Evolutionary conservation across 2,329 filamentous ascomycete genomes (phyloP).

Genomic region (Peltaster fructicola): DNA sequence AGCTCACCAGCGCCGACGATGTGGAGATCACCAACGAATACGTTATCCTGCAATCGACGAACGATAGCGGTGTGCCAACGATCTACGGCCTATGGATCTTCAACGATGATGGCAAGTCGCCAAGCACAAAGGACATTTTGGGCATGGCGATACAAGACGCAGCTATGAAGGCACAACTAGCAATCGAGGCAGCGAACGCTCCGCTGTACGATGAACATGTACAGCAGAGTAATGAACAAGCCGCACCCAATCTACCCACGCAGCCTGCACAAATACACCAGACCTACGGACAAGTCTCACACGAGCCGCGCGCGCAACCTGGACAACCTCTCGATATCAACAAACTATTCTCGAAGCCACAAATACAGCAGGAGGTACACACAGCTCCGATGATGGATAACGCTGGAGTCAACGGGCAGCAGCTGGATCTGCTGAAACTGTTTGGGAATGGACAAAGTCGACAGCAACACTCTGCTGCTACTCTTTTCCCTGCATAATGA

Average conservation of each 20-base stretch:
- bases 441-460: constrained; percentile 7
- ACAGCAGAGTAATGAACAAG: constrained; percentile 11
- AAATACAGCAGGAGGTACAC: constrained; percentile 2
- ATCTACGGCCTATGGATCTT: constrained; percentile 50
- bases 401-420: constrained; percentile 5
- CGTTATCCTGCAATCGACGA: constrained; percentile 38
- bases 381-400: constrained; percentile 2
- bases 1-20: constrained; percentile 24
- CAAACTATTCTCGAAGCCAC: constrained; percentile 12
- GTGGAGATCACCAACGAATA: constrained; percentile 37
- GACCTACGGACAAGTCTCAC: constrained; percentile 10
- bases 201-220: constrained; percentile 19
- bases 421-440: constrained; percentile 11
- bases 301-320: constrained; percentile 37
- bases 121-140: constrained; percentile 27
- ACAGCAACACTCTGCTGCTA: no score
- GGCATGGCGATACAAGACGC: constrained; percentile 38
- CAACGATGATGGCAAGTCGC: constrained; percentile 37
- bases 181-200: constrained; percentile 21
- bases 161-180: constrained; percentile 30
- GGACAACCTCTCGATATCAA: constrained; percentile 36
- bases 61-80: constrained; percentile 15
- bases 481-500: no score
- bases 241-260: constrained; percentile 1
- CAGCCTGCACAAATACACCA: constrained; percentile 7